Base-by-base conservation (phyloP, 139 green algal species). In the Chlorella sp. region DNA sequence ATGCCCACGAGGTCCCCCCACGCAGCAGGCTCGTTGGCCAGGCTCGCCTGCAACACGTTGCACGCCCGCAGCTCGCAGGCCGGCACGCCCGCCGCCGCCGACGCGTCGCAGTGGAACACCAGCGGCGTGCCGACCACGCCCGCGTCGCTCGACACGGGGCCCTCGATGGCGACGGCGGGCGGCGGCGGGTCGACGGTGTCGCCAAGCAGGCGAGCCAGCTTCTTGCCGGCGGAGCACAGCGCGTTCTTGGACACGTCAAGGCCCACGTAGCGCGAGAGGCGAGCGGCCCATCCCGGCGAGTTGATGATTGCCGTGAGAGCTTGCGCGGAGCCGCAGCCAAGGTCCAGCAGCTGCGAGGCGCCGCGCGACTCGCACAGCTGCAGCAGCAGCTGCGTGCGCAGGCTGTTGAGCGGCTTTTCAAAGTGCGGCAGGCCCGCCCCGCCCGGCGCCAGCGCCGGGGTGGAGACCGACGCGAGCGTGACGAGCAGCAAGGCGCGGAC, bases 1-100 rank as follows among this genome's bases (percentile, higher is more conserved):
- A 71, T 64, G 27, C 82, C 78, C 1, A 24, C 33, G 49, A 86
- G 68, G 0, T 6, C 31, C 5, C 80, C 77, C 82, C 82, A 90
- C 0, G 62, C 61, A 20, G 61, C 71, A 70, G 62, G n/a, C n/a
- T n/a, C 72, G 60, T 1, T 27, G 5, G 10, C 17, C 42, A 55
- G 42, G 17, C 42, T 24, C 42, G 42, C 42, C 42, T 55, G 42
- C 10, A 55, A 55, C 42, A 17, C 42, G 17, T 55, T 55, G 17
- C 42, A 55, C 17, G 42, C 42, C 42, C 10, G 10, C 42, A 55
- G 17, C 42, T 55, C 42, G 42, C 42, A 55, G 10, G 10, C 10
- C 42, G 42, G 42, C 42, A 31, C 59, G 5, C 3, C 49, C 31
- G 6, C 29, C 32, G 5, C n/a, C 2, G 32, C 26, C 64, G 31